Evolutionary conservation across 495 filamentous ascomycete species (phyloP), one percentile per base, ranked within the genome.

Genomic region (Aspergillus leporis): DNA sequence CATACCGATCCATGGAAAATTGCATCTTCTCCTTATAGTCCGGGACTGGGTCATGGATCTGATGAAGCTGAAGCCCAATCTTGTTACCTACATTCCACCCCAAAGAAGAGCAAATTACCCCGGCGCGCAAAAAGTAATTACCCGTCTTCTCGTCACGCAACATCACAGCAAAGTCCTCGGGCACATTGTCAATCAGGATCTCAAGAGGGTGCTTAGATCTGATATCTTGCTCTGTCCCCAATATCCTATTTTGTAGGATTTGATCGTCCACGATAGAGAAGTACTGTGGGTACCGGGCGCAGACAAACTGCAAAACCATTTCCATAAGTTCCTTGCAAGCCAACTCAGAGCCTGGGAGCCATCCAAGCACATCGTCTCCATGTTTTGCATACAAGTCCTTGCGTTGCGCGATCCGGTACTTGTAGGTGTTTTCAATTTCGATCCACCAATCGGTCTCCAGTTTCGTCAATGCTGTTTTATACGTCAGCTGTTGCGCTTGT

Each of bases 1-100:
- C 75, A 22, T 66, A 87, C 83, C 90, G 83, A 67, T 97, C 90
- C 89, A 97, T 93, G 16, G 87, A 90, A 51, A 90, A 88, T 46
- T 88, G 83, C 88, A 97, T 93, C 75, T 93, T 94, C 73, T 92
- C 89, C 58, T 91, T 91, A 68, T 94, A 95, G 63, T 96, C 90
- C 0, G 92, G 92, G 28, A 97, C 88, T 1, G 85, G 82, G 3
- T 67, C 70, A 70, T 97, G 92, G 61, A 97, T 93, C 58, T 90
- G 81, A 51, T 87, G 77, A 32, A 97, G 75, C 51, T 81, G 81
- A 61, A 86, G 69, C 14, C 90, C 91, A 46, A 94, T 83, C 75
- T 96, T 96, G 12, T 78, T 84, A 0, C 76, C 82, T 0, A 94
- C 77, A 68, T 88, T 89, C 92, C 92, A 97, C 2, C 92, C 92